These are phyloP conservation scores for Talaromyces sp. DNA, from an alignment of 2,329 filamentous ascomycete species.

Conservation along the genomic window DNA sequence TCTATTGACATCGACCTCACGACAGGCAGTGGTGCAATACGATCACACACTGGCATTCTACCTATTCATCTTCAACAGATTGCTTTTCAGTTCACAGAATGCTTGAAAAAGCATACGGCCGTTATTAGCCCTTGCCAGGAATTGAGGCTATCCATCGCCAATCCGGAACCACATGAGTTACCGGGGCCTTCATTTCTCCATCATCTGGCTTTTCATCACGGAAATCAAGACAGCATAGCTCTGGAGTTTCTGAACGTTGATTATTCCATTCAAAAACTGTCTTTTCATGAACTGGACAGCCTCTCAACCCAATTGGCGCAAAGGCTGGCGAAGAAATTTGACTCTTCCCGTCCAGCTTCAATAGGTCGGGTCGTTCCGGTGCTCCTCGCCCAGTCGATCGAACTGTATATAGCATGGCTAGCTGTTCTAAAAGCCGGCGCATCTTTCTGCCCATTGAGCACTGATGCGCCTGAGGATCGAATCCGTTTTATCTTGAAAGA, in stretches of 20 bases:
- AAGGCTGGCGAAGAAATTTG: conserved; percentile 41
- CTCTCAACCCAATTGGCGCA: conserved; percentile 56
- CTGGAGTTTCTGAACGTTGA: conserved; percentile 60
- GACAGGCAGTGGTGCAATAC: conserved; percentile 25
- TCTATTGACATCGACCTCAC: conserved; percentile 25
- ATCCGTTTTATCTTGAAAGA: conserved; percentile 78
- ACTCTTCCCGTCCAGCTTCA: conserved; percentile 15
- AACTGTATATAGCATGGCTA: conserved; percentile 72
- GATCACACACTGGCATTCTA: conserved; percentile 26
- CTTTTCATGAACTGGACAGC: conserved; percentile 61
- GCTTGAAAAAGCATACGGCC: conserved; percentile 25
- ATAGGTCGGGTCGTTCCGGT: conserved; percentile 61
- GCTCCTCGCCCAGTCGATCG: conserved; percentile 70
- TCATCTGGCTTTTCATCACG: conserved; percentile 54
- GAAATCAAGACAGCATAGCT: conserved; percentile 45
- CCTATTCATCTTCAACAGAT: conserved; percentile 27
- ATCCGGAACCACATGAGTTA: conserved; percentile 51
- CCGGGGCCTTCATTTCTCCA: conserved; percentile 58
- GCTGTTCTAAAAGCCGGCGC: conserved; percentile 76
- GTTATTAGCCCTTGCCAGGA: conserved; percentile 15
- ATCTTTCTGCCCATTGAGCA: conserved; percentile 79
- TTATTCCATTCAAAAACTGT: conserved; percentile 47
- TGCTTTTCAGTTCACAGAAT: conserved; percentile 28
- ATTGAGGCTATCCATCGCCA: conserved; percentile 54
- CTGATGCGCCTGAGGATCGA: conserved; percentile 72